Conservation (phyloP, 768 basidiomycete species). For the Agaricus subrufescens region DNA sequence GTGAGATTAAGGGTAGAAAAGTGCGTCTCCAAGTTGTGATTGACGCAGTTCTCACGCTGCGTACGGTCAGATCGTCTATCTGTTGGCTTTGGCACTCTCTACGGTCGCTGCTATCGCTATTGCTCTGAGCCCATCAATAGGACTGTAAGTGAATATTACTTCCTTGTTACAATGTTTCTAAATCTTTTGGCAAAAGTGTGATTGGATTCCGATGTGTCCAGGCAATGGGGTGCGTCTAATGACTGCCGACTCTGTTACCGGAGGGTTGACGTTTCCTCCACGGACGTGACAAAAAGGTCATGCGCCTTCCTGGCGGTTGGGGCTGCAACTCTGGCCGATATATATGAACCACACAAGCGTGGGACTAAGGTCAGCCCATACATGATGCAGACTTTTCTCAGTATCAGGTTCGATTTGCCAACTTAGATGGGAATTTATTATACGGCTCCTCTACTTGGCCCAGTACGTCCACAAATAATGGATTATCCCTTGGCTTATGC, state of each 20-base stretch:
- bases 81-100: constrained; percentile 48
- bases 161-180: background rate
- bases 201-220: constrained; percentile 68
- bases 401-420: background rate
- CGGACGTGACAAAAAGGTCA: background rate
- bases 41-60: background rate
- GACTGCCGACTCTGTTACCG: background rate
- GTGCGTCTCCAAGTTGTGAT: constrained; percentile 23
- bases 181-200: constrained; percentile 27
- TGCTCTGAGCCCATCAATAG: constrained; percentile 50
- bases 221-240: constrained; percentile 48
- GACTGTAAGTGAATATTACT: constrained; percentile 28
- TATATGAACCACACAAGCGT: constrained; percentile 61
- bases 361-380: constrained; percentile 41
- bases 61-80: constrained; percentile 41
- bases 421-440: constrained; percentile 68
- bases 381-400: no score
- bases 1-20: constrained; percentile 76
- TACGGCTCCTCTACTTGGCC: constrained; percentile 69
- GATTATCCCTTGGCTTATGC: background rate
- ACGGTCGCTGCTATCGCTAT: constrained; percentile 51
- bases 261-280: background rate
- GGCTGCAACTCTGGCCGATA: constrained; percentile 70
- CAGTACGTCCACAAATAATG: constrained; percentile 15
- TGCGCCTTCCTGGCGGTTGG: constrained; percentile 65